phyloP scores from a whole-genome alignment of 441 rosid genomes.

The Corymbia calophylla region DNA sequence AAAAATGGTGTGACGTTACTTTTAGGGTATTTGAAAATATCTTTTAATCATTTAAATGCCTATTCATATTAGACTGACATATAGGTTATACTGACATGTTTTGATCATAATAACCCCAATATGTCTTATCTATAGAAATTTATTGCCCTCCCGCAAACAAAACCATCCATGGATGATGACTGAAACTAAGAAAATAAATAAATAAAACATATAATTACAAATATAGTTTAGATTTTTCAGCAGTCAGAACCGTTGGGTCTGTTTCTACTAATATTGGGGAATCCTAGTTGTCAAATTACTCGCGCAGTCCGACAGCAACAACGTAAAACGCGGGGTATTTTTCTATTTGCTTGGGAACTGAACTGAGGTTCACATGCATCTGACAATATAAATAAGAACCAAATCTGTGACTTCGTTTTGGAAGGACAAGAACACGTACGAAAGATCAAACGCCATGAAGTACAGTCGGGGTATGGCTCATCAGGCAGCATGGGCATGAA shows the following conservation, averaged over 20 bases:
- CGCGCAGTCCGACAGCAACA: not conserved
- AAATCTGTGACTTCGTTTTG: not conserved
- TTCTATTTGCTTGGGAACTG: not conserved
- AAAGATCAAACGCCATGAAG: not conserved
- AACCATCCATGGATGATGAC: not conserved
- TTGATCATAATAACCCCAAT: not conserved
- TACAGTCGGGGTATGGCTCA: not conserved
- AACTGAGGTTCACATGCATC: not conserved
- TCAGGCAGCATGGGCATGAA: not conserved
- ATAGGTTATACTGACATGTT: not conserved
- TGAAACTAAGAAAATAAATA: not conserved
- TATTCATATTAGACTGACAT: not conserved
- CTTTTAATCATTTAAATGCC: not conserved
- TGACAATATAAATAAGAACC: not conserved
- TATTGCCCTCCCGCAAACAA: not conserved
- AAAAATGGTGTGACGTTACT: not conserved
- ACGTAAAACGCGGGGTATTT: not conserved
- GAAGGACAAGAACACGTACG: not conserved
- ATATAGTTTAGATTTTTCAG: not conserved
- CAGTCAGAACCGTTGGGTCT: not conserved
- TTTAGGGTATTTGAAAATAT: not conserved
- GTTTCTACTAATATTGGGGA: not conserved
- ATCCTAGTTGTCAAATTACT: not conserved
- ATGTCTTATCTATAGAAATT: not conserved
- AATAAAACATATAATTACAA: not conserved